These are phyloP conservation scores for Cornus kousa DNA, from an alignment of 148 eudicot genomes.

Conservation along the genomic window DNA sequence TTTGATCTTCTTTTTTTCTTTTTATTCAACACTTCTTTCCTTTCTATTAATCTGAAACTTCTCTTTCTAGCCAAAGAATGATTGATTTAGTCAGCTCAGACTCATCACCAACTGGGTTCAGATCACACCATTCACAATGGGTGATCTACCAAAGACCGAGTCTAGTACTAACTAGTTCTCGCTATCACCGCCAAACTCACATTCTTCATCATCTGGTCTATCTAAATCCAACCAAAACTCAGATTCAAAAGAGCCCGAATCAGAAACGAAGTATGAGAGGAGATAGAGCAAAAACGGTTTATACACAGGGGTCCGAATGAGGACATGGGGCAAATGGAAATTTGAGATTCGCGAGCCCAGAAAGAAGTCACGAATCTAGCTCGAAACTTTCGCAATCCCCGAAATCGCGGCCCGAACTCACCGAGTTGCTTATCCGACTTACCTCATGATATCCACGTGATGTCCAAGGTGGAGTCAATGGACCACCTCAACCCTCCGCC, in stretches of 20 bases:
- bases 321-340: slow-evolving; percentile 44
- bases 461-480: slow-evolving; percentile 40
- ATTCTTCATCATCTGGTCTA: neutral
- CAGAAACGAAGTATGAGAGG: slow-evolving; percentile 2
- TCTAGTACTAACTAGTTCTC: slow-evolving; percentile 6
- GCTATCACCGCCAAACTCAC: neutral
- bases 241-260: too few species aligned
- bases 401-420: slow-evolving; percentile 43
- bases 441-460: slow-evolving; percentile 34
- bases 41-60: neutral
- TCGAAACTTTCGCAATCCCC: slow-evolving; percentile 33
- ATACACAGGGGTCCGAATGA: slow-evolving; percentile 37
- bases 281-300: slow-evolving; percentile 17
- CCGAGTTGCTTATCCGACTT: slow-evolving; percentile 27
- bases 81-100: neutral
- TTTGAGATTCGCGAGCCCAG: slow-evolving; percentile 40
- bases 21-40: neutral
- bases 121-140: neutral
- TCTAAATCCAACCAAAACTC: too few species aligned
- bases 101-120: neutral
- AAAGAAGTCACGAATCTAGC: slow-evolving; percentile 43
- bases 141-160: slow-evolving; percentile 11
- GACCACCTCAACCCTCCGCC: slow-evolving; percentile 14
- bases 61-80: neutral
- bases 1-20: neutral